A percentile compares a stretch with the other conserved stretches of the same genome.
phyloP scores from a whole-genome alignment of 2,329 filamentous ascomycete species.

The Arthrobotrys megalospora region DNA sequence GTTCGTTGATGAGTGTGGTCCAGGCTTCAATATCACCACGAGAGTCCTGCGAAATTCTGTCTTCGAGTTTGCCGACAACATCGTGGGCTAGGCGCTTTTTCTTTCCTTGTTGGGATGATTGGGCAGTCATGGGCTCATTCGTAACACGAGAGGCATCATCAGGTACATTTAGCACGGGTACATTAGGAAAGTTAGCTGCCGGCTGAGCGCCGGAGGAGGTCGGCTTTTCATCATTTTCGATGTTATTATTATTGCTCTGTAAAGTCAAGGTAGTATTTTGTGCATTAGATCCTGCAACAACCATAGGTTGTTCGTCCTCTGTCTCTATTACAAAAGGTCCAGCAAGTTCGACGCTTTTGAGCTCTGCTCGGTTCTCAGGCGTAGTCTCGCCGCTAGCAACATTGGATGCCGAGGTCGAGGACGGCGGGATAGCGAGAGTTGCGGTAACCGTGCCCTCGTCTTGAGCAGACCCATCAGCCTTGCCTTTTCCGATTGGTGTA shows the following conservation, averaged over 20 bases:
- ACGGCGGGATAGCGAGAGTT: constrained; percentile 33
- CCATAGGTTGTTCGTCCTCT: constrained; percentile 55
- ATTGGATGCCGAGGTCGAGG: constrained; percentile 37
- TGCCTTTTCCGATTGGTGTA: constrained; percentile 29
- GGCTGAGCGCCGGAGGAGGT: constrained; percentile 29
- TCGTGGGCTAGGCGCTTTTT: constrained; percentile 78
- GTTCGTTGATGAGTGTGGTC: constrained; percentile 87
- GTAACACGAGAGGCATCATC: constrained; percentile 48
- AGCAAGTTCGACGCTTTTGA: constrained; percentile 58
- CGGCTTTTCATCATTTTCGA: constrained; percentile 57
- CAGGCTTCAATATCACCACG: constrained; percentile 94
- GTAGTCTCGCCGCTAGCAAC: constrained; percentile 52
- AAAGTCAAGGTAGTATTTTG: constrained; percentile 59
- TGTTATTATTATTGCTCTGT: constrained; percentile 54
- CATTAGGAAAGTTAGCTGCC: constrained; percentile 48
- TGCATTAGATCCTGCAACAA: constrained; percentile 46
- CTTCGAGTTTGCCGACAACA: constrained; percentile 84
- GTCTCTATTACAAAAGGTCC: constrained; percentile 61
- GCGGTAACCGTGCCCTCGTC: constrained; percentile 28
- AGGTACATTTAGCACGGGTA: constrained; percentile 58
- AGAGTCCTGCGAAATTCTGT: constrained; percentile 91
- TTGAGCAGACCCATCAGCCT: constrained; percentile 35
- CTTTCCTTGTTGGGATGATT: constrained; percentile 63
- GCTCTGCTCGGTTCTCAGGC: constrained; percentile 41
- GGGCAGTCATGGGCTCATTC: constrained; percentile 40